Percentiles rank a stretch among this genome's conserved stretches.
Conservation (phyloP, 306 rosid species). For the Cucumis cinereus region DNA sequence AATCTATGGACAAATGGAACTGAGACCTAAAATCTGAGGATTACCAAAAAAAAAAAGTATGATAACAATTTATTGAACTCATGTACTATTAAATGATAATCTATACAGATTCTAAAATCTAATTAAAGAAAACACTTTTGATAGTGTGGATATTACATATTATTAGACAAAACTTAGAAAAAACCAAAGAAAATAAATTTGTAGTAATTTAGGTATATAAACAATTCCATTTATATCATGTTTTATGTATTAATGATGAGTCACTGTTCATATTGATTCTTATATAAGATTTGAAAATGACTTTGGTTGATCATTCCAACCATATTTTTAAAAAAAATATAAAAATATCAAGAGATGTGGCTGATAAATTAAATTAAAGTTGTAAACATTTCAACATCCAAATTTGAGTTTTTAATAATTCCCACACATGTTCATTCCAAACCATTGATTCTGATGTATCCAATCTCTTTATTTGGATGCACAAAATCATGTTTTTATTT, state of each 20-base stretch:
- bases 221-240: not conserved
- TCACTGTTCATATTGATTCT: conserved; percentile 1
- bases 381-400: not conserved
- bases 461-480: too few relatives aligned
- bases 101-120: too few relatives aligned
- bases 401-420: not conserved
- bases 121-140: too few relatives aligned
- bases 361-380: not conserved
- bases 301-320: not conserved
- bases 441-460: not conserved
- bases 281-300: not conserved
- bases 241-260: not conserved
- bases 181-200: too few relatives aligned
- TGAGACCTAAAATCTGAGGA: too few relatives aligned
- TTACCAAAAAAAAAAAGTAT: too few relatives aligned
- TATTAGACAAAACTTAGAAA: too few relatives aligned
- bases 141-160: too few relatives aligned
- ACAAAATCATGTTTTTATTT: not conserved
- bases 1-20: too few relatives aligned
- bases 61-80: too few relatives aligned
- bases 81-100: too few relatives aligned
- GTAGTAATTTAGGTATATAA: too few relatives aligned
- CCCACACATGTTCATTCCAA: not conserved
- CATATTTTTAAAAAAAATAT: not conserved
- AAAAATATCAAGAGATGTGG: not conserved